These are phyloP conservation scores for Phytophthora syringae DNA, from an alignment of 352 stramenopile genomes.

Conservation along the genomic window DNA sequence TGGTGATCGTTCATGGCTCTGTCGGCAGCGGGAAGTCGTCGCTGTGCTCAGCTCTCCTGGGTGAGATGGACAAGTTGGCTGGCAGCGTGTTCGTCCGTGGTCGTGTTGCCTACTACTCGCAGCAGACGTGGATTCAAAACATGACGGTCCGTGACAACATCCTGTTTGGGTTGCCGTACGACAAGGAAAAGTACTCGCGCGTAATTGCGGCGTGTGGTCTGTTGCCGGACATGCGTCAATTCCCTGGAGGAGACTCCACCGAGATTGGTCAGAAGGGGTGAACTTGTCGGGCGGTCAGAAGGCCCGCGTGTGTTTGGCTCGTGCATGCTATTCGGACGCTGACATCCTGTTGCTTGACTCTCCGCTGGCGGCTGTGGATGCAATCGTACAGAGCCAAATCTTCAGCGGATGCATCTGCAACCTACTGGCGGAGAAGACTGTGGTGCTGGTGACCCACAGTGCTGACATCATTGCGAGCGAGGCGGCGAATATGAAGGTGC, in stretches of 20 bases:
- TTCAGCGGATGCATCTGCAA: conserved; percentile 64
- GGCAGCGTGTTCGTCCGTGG: conserved; percentile 53
- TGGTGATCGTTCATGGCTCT: conserved; percentile 56
- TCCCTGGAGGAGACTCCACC: conserved; percentile 89
- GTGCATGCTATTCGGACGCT: conserved; percentile 64
- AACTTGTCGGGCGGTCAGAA: conserved; percentile 96
- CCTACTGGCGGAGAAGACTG: conserved; percentile 54
- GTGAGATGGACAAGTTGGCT: conserved; percentile 83
- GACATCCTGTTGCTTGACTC: conserved; percentile 92
- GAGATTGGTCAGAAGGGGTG: conserved; percentile 96
- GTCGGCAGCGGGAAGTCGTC: conserved; percentile 69
- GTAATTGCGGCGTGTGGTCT: conserved; percentile 85
- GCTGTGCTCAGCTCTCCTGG: conserved; percentile 55
- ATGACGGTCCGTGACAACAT: conserved; percentile 94
- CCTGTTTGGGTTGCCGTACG: conserved; percentile 83
- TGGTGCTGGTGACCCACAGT: conserved; percentile 92
- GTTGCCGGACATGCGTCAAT: conserved; percentile 80
- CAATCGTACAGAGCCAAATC: conserved; percentile 92
- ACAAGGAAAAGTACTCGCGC: conserved; percentile 49
- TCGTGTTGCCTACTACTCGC: conserved; percentile 70
- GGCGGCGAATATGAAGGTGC: conserved; percentile 36
- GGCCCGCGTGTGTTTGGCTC: conserved; percentile 68
- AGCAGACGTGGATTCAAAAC: conserved; percentile 95
- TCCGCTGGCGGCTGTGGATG: conserved; percentile 92
- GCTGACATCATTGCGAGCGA: conserved; percentile 50